Evolutionary conservation across 1,139 yeast species (phyloP).

Genomic region (Debaryomyces psychrophilus): DNA sequence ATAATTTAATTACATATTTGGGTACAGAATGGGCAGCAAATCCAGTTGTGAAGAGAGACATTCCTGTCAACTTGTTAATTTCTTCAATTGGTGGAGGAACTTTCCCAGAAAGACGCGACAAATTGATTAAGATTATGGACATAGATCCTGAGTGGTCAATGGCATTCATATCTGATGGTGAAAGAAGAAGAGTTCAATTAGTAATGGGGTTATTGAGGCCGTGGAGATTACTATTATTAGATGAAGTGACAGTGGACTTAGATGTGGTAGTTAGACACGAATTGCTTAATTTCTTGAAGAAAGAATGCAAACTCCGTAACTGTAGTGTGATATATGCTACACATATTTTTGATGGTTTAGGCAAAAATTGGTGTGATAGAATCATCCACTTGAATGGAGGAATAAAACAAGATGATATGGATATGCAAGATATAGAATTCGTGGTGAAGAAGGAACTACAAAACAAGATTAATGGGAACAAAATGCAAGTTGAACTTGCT

Average conservation of each 20-base stretch:
- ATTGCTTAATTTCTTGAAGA: slow-evolving; percentile 65
- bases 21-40: slow-evolving; percentile 99
- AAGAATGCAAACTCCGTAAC: slow-evolving; percentile 67
- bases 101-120: slow-evolving; percentile 74
- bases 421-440: slow-evolving; percentile 24
- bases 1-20: slow-evolving; percentile 64
- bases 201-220: slow-evolving; percentile 93
- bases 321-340: slow-evolving; percentile 90
- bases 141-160: slow-evolving; percentile 89
- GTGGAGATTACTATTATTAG: slow-evolving; percentile 81
- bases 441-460: slow-evolving; percentile 5
- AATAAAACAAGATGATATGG: slow-evolving; percentile 32
- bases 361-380: slow-evolving; percentile 79
- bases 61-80: slow-evolving; percentile 77
- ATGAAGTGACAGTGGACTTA: slow-evolving; percentile 94
- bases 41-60: slow-evolving; percentile 86
- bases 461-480: slow-evolving; percentile 21
- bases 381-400: slow-evolving; percentile 83
- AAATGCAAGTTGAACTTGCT: slow-evolving; percentile 44
- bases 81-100: slow-evolving; percentile 82
- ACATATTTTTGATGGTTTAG: slow-evolving; percentile 93
- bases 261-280: slow-evolving; percentile 89
- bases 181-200: slow-evolving; percentile 88
- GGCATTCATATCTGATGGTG: slow-evolving; percentile 93
- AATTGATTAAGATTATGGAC: slow-evolving; percentile 73